Evolutionary conservation across 495 filamentous ascomycete species (phyloP).

Genomic region (Neurospora sp.): DNA sequence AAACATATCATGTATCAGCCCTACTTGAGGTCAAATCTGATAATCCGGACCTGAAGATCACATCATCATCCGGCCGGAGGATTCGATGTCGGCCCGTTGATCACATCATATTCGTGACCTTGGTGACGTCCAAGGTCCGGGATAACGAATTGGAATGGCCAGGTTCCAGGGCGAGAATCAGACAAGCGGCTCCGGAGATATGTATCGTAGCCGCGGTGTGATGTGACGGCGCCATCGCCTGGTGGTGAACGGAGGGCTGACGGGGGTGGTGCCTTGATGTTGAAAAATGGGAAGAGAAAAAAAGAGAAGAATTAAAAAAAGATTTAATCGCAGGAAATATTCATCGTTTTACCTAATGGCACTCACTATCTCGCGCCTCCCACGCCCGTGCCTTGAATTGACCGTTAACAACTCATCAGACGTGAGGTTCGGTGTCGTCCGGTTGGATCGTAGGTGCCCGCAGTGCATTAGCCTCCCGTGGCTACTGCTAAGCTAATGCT

Average conservation of each 20-base stretch:
- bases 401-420: background rate
- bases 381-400: background rate
- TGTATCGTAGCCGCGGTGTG: background rate
- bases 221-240: background rate
- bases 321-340: background rate
- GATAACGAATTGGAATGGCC: background rate
- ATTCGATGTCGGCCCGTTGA: background rate
- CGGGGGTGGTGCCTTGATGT: background rate
- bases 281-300: background rate
- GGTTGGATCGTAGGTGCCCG: background rate
- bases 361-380: background rate
- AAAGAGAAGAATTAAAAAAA: background rate
- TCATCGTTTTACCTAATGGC: background rate
- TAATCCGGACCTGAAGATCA: background rate
- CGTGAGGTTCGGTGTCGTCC: background rate
- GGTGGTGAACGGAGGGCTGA: background rate
- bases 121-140: background rate
- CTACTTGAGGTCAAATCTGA: background rate
- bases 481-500: background rate
- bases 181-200: background rate
- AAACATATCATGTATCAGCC: background rate
- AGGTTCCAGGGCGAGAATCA: background rate
- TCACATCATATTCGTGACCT: background rate
- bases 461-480: background rate
- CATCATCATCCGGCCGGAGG: background rate